Base-by-base conservation (phyloP, 2,329 filamentous ascomycete species). In the Cladosporium phlei region DNA sequence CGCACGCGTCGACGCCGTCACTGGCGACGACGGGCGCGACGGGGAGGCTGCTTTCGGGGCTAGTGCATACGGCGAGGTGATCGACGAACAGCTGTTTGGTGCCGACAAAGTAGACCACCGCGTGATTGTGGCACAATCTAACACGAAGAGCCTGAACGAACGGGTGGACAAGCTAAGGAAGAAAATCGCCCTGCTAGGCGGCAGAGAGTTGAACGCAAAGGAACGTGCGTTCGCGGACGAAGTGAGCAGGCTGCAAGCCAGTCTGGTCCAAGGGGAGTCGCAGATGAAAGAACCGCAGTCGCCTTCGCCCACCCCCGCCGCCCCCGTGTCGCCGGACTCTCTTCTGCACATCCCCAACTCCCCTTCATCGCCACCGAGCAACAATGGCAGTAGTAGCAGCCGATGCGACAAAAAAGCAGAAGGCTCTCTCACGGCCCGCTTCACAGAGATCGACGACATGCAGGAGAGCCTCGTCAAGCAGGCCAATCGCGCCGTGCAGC, bases 1-100 rank as follows among this genome's bases (percentile, higher is more conserved):
- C 59, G 70, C 73, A 29, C 79, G 79, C 55, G 79, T 89, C 22
- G 84, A 89, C 53, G 72, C 72, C 30, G 78, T 88, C 48, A 80
- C 77, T 5, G 80, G 79, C 3, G 79, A 82, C 48, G 70, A 72
- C 16, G 70, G 69, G 16, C 74, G 71, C 16, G 69, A 75, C 33
- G 71, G 70, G n/a, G 74, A 78, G 48, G 65, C 70, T 28, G 38
- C 46, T 2, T 25, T 48, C 5, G 46, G 40, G 14, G 35, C 45
- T 14, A 40, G 35, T 4, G 45, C 34, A 4, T 21, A 39, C 5
- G 45, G 45, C 29, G 46, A 43, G 7, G 30, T 44, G 10, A 37
- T 48, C 10, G 53, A 53, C 34, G 54, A 52, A 2, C 52, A 55
- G 11, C 40, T 59, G 12, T 50, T 46, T 5, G 56, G 55, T 8